Percentiles rank a stretch among this genome's conserved stretches.
phyloP scores from a whole-genome alignment of 2,329 filamentous ascomycete species.

The Aquanectria penicillioides region DNA sequence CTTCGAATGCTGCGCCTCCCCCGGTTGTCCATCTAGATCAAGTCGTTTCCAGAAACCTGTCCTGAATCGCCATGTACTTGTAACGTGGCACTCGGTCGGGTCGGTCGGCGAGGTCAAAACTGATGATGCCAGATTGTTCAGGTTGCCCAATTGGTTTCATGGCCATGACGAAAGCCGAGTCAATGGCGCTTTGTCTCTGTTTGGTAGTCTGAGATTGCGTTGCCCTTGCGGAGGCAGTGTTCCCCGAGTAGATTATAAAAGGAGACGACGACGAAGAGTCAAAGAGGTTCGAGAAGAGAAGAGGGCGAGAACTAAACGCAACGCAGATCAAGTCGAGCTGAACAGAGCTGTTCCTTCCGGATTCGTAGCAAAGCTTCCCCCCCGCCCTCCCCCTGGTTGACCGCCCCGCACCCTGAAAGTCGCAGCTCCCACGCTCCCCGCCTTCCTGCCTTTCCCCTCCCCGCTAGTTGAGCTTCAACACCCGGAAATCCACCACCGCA shows the following conservation, averaged over 20 bases:
- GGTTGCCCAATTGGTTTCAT: background rate
- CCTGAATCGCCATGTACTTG: background rate
- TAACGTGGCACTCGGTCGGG: constrained; percentile 6
- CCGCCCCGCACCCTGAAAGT: constrained; percentile 20
- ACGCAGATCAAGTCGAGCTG: too few species aligned
- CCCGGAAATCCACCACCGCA: background rate
- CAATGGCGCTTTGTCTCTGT: too few species aligned
- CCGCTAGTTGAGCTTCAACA: constrained; percentile 1
- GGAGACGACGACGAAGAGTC: too few species aligned
- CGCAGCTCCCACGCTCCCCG: constrained; percentile 11
- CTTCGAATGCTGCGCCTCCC: constrained; percentile 8
- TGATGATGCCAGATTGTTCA: background rate
- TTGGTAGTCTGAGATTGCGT: constrained; percentile 6
- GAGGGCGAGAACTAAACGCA: too few species aligned
- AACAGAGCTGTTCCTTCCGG: too few species aligned
- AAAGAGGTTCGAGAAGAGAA: too few species aligned
- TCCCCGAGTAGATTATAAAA: too few species aligned
- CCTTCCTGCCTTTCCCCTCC: constrained; percentile 23
- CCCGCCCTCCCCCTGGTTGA: constrained; percentile 15
- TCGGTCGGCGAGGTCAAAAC: background rate
- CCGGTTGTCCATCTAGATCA: background rate
- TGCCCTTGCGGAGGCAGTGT: too few species aligned
- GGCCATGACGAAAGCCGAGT: too few species aligned
- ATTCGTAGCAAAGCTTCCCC: too few species aligned
- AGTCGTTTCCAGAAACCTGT: background rate